Percentiles rank a stretch among this genome's conserved stretches.
Evolutionary conservation across 257 asterid species (phyloP).

Genomic region (Jacaranda copaia): DNA sequence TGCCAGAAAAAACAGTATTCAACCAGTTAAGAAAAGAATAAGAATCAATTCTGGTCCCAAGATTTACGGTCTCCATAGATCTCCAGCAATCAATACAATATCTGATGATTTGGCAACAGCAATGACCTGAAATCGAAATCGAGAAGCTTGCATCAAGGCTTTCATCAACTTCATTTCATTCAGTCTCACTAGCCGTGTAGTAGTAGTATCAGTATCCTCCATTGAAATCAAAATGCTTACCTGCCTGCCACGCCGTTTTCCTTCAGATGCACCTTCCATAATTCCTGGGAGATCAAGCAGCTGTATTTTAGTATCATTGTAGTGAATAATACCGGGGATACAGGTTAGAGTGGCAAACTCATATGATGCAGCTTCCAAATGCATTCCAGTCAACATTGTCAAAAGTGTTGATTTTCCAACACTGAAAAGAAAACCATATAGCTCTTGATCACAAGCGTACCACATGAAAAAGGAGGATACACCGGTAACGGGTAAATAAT

Average conservation of each 20-base stretch:
- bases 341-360: slow-evolving; percentile 99
- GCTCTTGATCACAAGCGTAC: too few relatives aligned
- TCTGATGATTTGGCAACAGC: slow-evolving; percentile 98
- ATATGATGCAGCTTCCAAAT: slow-evolving; percentile 97
- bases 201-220: slow-evolving; percentile 18
- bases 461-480: not conserved
- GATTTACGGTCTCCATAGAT: slow-evolving; percentile 53
- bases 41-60: not conserved
- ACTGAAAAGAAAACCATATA: slow-evolving; percentile 58
- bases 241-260: slow-evolving; percentile 99
- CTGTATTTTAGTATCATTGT: slow-evolving; percentile 97
- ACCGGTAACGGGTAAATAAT: not conserved
- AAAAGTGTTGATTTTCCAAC: slow-evolving; percentile 99
- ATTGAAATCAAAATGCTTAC: slow-evolving; percentile 41
- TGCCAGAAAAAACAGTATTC: too few relatives aligned
- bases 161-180: slow-evolving; percentile 12
- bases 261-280: slow-evolving; percentile 99
- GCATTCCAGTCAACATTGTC: slow-evolving; percentile 99
- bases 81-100: slow-evolving; percentile 80
- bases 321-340: slow-evolving; percentile 96
- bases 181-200: slow-evolving; percentile 12
- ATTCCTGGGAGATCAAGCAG: slow-evolving; percentile 99
- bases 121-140: slow-evolving; percentile 76
- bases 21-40: too few relatives aligned
- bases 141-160: slow-evolving; percentile 38